These are phyloP conservation scores for Astrephomene gubernaculifera DNA, from an alignment of 139 green algal species.

Conservation along the genomic window DNA sequence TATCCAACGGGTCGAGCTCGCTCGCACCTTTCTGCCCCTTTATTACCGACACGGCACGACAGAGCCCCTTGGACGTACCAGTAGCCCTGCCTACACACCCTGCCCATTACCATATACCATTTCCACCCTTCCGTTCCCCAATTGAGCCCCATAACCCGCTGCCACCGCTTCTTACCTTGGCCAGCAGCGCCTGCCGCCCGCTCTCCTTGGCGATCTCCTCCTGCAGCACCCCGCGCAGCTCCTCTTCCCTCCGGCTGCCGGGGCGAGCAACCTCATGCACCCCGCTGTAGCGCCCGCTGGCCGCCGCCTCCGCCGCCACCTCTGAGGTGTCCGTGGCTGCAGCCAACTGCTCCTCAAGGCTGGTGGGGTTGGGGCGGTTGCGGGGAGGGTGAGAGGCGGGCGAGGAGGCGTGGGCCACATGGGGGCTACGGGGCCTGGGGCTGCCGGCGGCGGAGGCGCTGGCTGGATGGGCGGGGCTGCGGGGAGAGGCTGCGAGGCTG, in stretches of 20 bases:
- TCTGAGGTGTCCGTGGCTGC: not conserved
- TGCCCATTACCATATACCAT: too few species aligned
- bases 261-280: slow-evolving; percentile 31
- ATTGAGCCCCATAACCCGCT: not conserved
- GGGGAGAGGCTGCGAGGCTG: not conserved
- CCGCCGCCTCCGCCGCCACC: not conserved
- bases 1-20: too few species aligned
- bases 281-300: slow-evolving; percentile 6
- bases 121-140: too few species aligned
- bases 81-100: too few species aligned
- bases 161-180: not conserved
- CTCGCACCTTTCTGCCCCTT: too few species aligned
- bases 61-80: too few species aligned
- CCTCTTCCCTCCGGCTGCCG: slow-evolving; percentile 51
- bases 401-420: too few species aligned
- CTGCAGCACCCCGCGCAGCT: slow-evolving; percentile 57
- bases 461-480: not conserved
- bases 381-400: not conserved
- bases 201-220: slow-evolving; percentile 55
- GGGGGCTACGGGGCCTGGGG: slow-evolving; percentile 7
- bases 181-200: slow-evolving; percentile 47
- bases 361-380: slow-evolving; percentile 10
- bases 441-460: not conserved
- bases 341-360: slow-evolving; percentile 47
- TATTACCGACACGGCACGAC: too few species aligned